phyloP scores from a whole-genome alignment of 139 green algal genomes.

The Yamagishiella unicocca region DNA sequence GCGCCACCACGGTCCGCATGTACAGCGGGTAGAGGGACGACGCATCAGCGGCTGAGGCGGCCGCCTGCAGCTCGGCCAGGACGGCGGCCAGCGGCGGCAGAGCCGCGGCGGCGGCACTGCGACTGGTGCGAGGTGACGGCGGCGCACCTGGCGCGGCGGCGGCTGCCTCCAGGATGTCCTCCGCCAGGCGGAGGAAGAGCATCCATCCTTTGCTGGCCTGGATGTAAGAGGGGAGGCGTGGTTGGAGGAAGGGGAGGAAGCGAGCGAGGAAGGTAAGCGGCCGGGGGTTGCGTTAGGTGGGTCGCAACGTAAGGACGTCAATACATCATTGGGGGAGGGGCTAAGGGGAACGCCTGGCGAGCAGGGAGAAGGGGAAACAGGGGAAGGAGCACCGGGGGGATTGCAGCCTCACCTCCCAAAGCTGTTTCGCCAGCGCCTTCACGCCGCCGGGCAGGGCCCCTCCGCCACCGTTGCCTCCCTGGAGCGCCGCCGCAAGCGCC shows the following conservation, averaged over 20 bases:
- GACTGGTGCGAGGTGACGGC: not conserved
- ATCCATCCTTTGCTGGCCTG: constrained; percentile 11
- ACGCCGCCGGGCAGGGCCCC: not conserved
- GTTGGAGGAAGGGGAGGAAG: too few relatives aligned
- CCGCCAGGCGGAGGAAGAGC: not conserved
- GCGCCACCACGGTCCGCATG: not conserved
- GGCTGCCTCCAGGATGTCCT: not conserved
- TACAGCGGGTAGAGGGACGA: constrained; percentile 9
- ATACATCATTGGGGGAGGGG: too few relatives aligned
- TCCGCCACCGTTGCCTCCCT: not conserved
- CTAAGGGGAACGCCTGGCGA: too few relatives aligned
- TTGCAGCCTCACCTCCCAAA: constrained; percentile 29
- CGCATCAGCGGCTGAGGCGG: not conserved
- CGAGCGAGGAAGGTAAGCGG: too few relatives aligned
- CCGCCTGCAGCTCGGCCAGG: not conserved
- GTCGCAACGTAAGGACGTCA: too few relatives aligned
- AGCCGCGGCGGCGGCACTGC: not conserved
- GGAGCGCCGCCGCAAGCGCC: not conserved
- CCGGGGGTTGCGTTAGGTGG: too few relatives aligned
- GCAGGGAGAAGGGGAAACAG: too few relatives aligned
- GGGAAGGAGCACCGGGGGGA: too few relatives aligned
- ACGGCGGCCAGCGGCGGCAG: not conserved
- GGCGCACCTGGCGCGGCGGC: not conserved
- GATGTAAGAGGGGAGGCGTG: too few relatives aligned
- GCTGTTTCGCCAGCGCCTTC: not conserved